These are phyloP conservation scores for Thelonectria discophora DNA, from an alignment of 2,329 filamentous ascomycete genomes.

Conservation along the genomic window DNA sequence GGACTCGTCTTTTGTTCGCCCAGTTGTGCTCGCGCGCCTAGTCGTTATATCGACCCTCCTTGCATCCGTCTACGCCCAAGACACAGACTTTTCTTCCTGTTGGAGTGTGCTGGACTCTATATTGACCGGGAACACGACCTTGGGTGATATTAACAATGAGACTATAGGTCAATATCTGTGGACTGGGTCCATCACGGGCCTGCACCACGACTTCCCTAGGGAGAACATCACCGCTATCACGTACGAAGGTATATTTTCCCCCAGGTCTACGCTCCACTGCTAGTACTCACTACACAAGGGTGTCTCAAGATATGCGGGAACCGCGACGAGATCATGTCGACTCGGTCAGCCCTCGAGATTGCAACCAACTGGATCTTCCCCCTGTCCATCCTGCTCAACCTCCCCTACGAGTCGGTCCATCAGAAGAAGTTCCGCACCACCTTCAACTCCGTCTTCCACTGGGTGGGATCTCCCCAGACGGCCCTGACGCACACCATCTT, in stretches of 20 bases:
- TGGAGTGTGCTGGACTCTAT: background rate
- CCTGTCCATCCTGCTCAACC: constrained; percentile 12
- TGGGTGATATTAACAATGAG: background rate
- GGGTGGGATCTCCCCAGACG: constrained; percentile 15
- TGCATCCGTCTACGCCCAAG: background rate
- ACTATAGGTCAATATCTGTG: constrained; percentile 4
- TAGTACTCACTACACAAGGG: background rate
- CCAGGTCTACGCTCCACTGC: no score
- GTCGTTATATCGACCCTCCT: background rate
- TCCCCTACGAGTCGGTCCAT: constrained; percentile 13
- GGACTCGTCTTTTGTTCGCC: background rate
- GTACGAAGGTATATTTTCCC: constrained; percentile 1
- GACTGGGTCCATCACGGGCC: background rate
- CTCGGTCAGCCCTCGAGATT: constrained; percentile 13
- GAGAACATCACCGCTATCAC: background rate
- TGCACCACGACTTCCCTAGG: background rate
- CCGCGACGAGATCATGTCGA: constrained; percentile 6
- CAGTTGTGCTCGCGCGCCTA: background rate
- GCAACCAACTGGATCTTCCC: constrained; percentile 18
- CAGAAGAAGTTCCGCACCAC: constrained; percentile 13
- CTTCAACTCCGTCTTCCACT: constrained; percentile 10
- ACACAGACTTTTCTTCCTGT: background rate
- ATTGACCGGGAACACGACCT: background rate
- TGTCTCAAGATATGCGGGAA: constrained; percentile 9
- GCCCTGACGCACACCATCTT: constrained; percentile 17